A percentile compares a stretch with the other conserved stretches of the same genome.
These are phyloP conservation scores for Tolypocladium pustulatum DNA, from an alignment of 2,329 filamentous ascomycete genomes.

Conservation along the genomic window DNA sequence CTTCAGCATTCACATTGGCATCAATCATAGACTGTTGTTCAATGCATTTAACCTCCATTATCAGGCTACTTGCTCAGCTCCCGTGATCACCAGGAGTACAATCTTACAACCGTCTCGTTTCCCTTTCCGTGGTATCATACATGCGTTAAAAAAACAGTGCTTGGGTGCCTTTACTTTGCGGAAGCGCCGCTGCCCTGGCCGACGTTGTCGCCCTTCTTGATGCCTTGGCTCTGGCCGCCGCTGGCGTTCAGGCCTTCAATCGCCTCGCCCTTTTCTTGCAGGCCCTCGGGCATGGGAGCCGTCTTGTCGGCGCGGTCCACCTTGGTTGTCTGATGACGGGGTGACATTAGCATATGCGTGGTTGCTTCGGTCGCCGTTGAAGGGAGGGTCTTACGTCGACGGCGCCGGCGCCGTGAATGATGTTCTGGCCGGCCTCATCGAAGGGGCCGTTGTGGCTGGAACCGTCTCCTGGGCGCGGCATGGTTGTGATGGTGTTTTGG, in stretches of 20 bases:
- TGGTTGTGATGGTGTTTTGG: constrained; percentile 15
- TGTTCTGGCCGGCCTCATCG: constrained; percentile 27
- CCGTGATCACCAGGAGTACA: too few species aligned
- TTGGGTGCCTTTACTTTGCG: constrained; percentile 4
- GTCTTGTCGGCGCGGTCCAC: constrained; percentile 39
- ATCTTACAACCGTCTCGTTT: not conserved
- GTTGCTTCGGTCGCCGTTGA: not conserved
- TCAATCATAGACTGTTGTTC: too few species aligned
- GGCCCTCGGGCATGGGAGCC: constrained; percentile 33
- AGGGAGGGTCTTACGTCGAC: constrained; percentile 20
- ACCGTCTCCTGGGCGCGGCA: constrained; percentile 41
- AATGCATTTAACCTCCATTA: not conserved
- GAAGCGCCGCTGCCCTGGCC: constrained; percentile 27
- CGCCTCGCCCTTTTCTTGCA: constrained; percentile 30
- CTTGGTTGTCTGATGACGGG: constrained; percentile 16
- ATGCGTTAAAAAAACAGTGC: not conserved
- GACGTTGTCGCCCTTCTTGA: constrained; percentile 25
- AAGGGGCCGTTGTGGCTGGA: constrained; percentile 34
- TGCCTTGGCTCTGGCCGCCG: constrained; percentile 32
- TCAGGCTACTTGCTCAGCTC: too few species aligned
- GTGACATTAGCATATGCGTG: not conserved
- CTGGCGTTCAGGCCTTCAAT: constrained; percentile 29
- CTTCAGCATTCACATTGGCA: not conserved
- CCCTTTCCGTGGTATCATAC: not conserved
- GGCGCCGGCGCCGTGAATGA: constrained; percentile 32